Percentiles rank a stretch among this genome's conserved stretches.
Conservation (phyloP, 352 stramenopile genomes). For the Pythium chondricola region DNA sequence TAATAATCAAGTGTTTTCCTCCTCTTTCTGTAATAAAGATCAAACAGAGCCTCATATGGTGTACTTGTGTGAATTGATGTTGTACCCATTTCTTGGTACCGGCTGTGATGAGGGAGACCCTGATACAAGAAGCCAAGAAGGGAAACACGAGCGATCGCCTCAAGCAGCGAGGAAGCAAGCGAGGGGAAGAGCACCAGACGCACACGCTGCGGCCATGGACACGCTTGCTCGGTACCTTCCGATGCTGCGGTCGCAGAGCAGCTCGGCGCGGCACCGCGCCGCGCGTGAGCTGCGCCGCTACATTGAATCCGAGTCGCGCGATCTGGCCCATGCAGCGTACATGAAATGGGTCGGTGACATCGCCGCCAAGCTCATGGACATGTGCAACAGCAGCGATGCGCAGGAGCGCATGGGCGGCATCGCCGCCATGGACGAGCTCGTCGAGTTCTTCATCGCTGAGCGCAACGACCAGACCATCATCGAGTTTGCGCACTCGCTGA, state of each 20-base stretch:
- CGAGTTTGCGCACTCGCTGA: constrained; percentile 84
- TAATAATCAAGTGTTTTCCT: constrained; percentile 17
- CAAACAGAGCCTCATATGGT: neutral
- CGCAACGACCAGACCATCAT: constrained; percentile 88
- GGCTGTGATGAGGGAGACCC: constrained; percentile 7
- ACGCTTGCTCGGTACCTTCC: constrained; percentile 72
- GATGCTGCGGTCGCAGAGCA: constrained; percentile 62
- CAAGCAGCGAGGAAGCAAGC: neutral
- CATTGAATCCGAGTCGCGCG: constrained; percentile 83
- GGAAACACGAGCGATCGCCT: neutral
- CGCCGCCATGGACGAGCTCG: constrained; percentile 84
- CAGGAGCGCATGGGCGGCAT: constrained; percentile 81
- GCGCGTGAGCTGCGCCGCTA: constrained; percentile 72
- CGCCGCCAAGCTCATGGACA: constrained; percentile 71
- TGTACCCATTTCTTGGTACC: constrained; percentile 17
- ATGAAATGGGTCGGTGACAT: constrained; percentile 86
- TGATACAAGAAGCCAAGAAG: neutral
- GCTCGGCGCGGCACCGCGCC: constrained; percentile 50
- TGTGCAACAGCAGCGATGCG: constrained; percentile 75
- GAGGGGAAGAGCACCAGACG: neutral
- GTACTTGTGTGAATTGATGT: neutral
- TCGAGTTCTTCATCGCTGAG: constrained; percentile 86
- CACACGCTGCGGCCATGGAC: constrained; percentile 31
- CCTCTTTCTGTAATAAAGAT: neutral
- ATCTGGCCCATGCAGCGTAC: constrained; percentile 79